Conservation (phyloP, 2,329 filamentous ascomycete genomes). For the Fusarium duplospermum region DNA sequence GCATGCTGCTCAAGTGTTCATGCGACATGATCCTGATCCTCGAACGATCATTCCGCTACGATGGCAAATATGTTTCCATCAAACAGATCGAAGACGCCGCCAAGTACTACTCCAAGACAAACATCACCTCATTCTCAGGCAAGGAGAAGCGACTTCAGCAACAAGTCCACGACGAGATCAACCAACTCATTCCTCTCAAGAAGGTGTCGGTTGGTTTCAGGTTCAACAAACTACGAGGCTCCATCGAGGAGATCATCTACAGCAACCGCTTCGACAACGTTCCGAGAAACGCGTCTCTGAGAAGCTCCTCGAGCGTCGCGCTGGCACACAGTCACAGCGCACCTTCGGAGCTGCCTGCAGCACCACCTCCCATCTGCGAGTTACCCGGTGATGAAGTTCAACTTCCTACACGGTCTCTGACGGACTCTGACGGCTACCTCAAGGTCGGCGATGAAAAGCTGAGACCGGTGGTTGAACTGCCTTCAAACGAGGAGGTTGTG, state of each 20-base stretch:
- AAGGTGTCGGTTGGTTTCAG: slow-evolving; percentile 38
- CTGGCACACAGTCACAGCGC: background rate
- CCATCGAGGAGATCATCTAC: slow-evolving; percentile 36
- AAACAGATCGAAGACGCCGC: slow-evolving; percentile 43
- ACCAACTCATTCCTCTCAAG: slow-evolving; percentile 38
- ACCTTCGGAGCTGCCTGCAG: slow-evolving; percentile 15
- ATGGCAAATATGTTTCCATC: slow-evolving; percentile 41
- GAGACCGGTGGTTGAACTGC: slow-evolving; percentile 18
- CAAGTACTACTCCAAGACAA: slow-evolving; percentile 36
- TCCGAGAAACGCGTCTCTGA: slow-evolving; percentile 20
- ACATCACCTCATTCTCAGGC: slow-evolving; percentile 32
- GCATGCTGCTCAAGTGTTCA: slow-evolving; percentile 42
- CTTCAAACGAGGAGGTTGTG: slow-evolving; percentile 16
- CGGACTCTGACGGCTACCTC: background rate
- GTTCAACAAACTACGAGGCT: slow-evolving; percentile 38
- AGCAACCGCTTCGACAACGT: slow-evolving; percentile 33
- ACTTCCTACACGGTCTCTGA: background rate
- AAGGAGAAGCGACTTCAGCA: slow-evolving; percentile 39
- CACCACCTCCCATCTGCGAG: slow-evolving; percentile 12
- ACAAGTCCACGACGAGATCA: slow-evolving; percentile 42
- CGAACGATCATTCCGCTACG: slow-evolving; percentile 39
- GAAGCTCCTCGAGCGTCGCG: slow-evolving; percentile 29
- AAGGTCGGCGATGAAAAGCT: background rate
- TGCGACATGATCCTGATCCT: slow-evolving; percentile 44
- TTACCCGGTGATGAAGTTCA: slow-evolving; percentile 9